Evolutionary conservation across 2,329 filamentous ascomycete species (phyloP).

Genomic region (Colletotrichum spaethianum): DNA sequence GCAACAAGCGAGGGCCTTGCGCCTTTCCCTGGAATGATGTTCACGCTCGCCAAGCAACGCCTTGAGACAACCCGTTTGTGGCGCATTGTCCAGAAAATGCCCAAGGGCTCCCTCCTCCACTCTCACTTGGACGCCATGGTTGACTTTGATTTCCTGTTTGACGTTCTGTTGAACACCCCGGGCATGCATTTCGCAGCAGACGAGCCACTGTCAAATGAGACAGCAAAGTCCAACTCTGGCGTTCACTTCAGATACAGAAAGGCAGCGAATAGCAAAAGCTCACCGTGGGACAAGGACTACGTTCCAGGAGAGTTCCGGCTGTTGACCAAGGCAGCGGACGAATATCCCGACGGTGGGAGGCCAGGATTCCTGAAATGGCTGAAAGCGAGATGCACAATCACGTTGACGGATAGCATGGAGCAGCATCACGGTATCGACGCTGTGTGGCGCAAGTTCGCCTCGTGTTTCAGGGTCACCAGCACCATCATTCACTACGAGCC

Average conservation of each 20-base stretch:
- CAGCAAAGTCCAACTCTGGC: constrained; percentile 63
- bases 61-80: constrained; percentile 86
- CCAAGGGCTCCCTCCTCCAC: constrained; percentile 84
- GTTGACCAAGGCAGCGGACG: constrained; percentile 70
- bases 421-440: constrained; percentile 85
- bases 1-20: constrained; percentile 70
- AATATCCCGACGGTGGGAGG: constrained; percentile 77
- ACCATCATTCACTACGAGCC: constrained; percentile 86
- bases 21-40: constrained; percentile 87
- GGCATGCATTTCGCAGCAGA: constrained; percentile 76
- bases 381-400: constrained; percentile 76
- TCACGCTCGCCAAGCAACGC: constrained; percentile 79
- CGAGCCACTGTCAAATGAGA: constrained; percentile 65
- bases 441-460: constrained; percentile 82
- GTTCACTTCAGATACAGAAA: constrained; percentile 71
- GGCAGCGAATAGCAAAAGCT: constrained; percentile 51
- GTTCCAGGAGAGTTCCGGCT: constrained; percentile 67
- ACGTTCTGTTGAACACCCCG: constrained; percentile 74
- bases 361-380: constrained; percentile 80
- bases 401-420: constrained; percentile 76
- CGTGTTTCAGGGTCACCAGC: constrained; percentile 77
- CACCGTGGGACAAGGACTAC: constrained; percentile 76
- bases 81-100: constrained; percentile 83
- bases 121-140: constrained; percentile 88
- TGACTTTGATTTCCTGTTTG: constrained; percentile 80